These are phyloP conservation scores for Chloroidium sp. DNA, from an alignment of 163 green algal genomes.

Conservation along the genomic window DNA sequence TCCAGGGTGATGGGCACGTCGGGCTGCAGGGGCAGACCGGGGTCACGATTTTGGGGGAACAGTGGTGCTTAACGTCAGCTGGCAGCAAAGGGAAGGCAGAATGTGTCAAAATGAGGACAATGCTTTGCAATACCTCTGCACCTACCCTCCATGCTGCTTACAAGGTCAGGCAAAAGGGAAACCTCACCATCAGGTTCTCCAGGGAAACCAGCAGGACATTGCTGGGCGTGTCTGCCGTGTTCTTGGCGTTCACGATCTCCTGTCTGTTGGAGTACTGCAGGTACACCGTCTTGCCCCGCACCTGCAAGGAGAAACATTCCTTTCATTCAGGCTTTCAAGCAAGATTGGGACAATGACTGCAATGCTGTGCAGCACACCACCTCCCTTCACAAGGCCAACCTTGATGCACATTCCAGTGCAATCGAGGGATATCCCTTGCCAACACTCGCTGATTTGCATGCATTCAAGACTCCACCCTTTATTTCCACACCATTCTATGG, in stretches of 20 bases:
- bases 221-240: constrained; percentile 17
- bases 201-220: constrained; percentile 58
- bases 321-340: neutral
- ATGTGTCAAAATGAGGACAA: too few species aligned
- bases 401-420: too few species aligned
- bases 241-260: constrained; percentile 47
- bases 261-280: constrained; percentile 59
- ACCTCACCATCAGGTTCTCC: constrained; percentile 33
- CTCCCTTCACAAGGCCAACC: too few species aligned
- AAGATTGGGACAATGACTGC: neutral
- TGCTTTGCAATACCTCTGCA: too few species aligned
- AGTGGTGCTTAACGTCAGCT: too few species aligned
- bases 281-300: constrained; percentile 56
- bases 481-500: too few species aligned
- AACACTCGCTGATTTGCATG: too few species aligned
- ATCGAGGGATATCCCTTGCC: too few species aligned
- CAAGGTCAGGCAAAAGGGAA: neutral
- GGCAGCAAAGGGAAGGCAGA: too few species aligned
- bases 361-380: neutral
- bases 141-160: neutral
- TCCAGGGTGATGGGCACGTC: constrained; percentile 37
- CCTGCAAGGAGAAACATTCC: constrained; percentile 13
- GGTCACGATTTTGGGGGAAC: too few species aligned
- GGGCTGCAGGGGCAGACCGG: constrained; percentile 12
- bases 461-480: too few species aligned